A percentile compares a stretch with the other conserved stretches of the same genome.
Evolutionary conservation across 106 monocot genomes (phyloP).

Genomic region (Dioscorea dumetorum): DNA sequence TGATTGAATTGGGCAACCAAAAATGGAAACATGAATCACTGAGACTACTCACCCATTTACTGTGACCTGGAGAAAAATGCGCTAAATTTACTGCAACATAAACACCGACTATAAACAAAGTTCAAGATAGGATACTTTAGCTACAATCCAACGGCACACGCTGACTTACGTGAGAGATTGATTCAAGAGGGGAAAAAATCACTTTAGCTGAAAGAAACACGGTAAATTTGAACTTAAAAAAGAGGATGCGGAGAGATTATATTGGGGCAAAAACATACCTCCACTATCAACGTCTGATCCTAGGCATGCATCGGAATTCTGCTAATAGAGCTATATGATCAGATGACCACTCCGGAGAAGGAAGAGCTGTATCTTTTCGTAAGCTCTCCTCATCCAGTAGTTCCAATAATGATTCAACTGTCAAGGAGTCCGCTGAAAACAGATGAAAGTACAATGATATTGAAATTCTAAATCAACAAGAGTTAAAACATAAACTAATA

Average conservation of each 20-base stretch:
- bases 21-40: too few relatives aligned
- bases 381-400: slow-evolving; percentile 91
- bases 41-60: too few relatives aligned
- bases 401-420: slow-evolving; percentile 88
- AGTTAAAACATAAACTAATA: not conserved
- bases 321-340: slow-evolving; percentile 97
- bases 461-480: not conserved
- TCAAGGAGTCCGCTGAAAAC: slow-evolving; percentile 84
- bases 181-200: too few relatives aligned
- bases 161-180: too few relatives aligned
- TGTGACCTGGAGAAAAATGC: too few relatives aligned
- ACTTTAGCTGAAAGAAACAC: too few relatives aligned
- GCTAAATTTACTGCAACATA: too few relatives aligned
- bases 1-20: not conserved
- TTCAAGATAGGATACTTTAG: too few relatives aligned
- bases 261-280: slow-evolving; percentile 8
- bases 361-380: slow-evolving; percentile 93
- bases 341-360: slow-evolving; percentile 98
- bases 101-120: too few relatives aligned
- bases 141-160: too few relatives aligned
- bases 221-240: too few relatives aligned
- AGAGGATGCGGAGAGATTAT: too few relatives aligned
- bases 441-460: not conserved
- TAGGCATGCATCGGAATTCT: slow-evolving; percentile 85
- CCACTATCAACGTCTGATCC: slow-evolving; percentile 44